Percentiles rank a stretch among this genome's conserved stretches.
Evolutionary conservation across 192 early-diverging fungal species (phyloP).

Genomic region (Anaeromyces robustus): DNA sequence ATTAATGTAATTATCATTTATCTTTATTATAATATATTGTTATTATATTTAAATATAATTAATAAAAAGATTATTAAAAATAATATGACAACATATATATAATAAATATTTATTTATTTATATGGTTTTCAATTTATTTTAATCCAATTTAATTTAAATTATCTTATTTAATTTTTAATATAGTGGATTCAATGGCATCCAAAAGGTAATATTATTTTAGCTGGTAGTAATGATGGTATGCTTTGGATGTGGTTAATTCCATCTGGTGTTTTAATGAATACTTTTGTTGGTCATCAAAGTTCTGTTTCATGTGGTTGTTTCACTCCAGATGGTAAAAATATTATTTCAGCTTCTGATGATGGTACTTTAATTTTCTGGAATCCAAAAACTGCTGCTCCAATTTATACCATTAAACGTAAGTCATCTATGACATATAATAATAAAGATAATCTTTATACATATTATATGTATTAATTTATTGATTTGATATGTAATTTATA

Average conservation of each 20-base stretch:
- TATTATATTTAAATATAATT: too few relatives aligned
- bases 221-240: constrained; percentile 73
- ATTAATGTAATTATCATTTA: constrained; percentile 39
- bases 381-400: constrained; percentile 66
- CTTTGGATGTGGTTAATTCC: constrained; percentile 97
- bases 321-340: constrained; percentile 73
- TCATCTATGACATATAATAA: too few relatives aligned
- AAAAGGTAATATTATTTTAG: constrained; percentile 73
- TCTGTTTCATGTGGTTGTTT: constrained; percentile 77
- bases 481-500: too few relatives aligned
- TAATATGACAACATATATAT: too few relatives aligned
- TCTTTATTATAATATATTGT: neutral
- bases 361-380: constrained; percentile 78
- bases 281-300: constrained; percentile 77
- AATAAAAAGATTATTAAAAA: too few relatives aligned
- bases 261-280: constrained; percentile 76
- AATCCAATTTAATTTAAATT: too few relatives aligned
- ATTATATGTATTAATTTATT: too few relatives aligned
- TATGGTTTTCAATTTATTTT: too few relatives aligned
- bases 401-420: constrained; percentile 25
- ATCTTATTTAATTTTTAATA: too few relatives aligned
- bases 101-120: too few relatives aligned
- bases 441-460: too few relatives aligned
- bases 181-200: constrained; percentile 96
- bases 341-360: constrained; percentile 76